Percentiles rank a stretch among this genome's conserved stretches.
Evolutionary conservation across 331 rosid genomes (phyloP).

Genomic region (Prunus yedoensis): DNA sequence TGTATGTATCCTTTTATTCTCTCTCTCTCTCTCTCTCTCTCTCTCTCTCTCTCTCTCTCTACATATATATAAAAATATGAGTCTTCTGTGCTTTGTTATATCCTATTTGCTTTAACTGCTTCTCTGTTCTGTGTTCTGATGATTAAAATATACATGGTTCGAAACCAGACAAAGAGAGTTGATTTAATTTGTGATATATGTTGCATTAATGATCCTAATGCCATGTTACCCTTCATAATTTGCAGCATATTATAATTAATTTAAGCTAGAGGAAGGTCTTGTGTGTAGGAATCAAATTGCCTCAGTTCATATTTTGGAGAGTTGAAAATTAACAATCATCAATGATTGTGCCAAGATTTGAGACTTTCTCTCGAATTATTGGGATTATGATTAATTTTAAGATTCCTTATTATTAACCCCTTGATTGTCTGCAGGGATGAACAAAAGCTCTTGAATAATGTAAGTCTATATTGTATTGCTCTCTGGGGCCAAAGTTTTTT

Average conservation of each 20-base stretch:
- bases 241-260: conserved; percentile 8
- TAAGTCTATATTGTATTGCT: not conserved
- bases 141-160: not conserved
- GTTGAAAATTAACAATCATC: conserved; percentile 15
- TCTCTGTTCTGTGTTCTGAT: conserved; percentile 2
- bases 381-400: conserved; percentile 3
- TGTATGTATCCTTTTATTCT: conserved; percentile 10
- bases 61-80: not conserved
- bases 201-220: not conserved
- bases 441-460: not conserved
- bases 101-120: not conserved
- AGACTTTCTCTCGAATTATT: conserved; percentile 18
- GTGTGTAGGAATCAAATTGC: conserved; percentile 9
- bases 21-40: not conserved
- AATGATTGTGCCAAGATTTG: conserved; percentile 23
- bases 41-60: not conserved
- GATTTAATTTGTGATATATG: not conserved
- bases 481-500: not conserved
- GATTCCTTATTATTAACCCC: conserved; percentile 3
- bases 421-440: conserved; percentile 12
- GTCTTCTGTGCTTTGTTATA: not conserved
- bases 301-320: conserved; percentile 1
- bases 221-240: conserved; percentile 25
- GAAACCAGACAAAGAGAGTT: conserved; percentile 17
- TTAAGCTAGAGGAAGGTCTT: not conserved